A percentile compares a stretch with the other conserved stretches of the same genome.
These are phyloP conservation scores for Trametes cinnabarina DNA, from an alignment of 768 basidiomycete genomes.

Conservation along the genomic window DNA sequence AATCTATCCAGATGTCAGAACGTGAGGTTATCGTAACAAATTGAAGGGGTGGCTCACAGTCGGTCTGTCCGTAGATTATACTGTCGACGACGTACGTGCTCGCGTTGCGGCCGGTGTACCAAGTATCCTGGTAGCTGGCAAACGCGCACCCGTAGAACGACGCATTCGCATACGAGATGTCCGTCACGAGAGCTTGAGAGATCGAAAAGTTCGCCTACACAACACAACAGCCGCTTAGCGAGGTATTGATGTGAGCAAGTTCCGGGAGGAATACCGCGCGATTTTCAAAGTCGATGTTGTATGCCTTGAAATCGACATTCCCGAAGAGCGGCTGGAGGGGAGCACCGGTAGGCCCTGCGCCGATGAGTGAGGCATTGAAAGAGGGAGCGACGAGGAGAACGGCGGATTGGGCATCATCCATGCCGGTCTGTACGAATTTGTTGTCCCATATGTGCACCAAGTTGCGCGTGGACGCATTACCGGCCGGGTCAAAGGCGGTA, in stretches of 20 bases:
- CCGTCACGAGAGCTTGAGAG: slow-evolving; percentile 60
- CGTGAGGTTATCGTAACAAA: neutral
- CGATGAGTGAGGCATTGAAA: slow-evolving; percentile 55
- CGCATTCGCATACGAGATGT: slow-evolving; percentile 63
- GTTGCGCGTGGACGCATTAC: slow-evolving; percentile 44
- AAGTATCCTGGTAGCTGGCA: slow-evolving; percentile 63
- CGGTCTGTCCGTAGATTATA: slow-evolving; percentile 60
- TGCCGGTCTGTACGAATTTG: slow-evolving; percentile 39
- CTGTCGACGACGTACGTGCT: slow-evolving; percentile 62
- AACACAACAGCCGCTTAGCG: neutral
- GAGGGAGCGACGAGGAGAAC: slow-evolving; percentile 58
- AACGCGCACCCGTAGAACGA: slow-evolving; percentile 66
- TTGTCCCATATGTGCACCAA: slow-evolving; percentile 56
- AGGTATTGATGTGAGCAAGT: too few relatives aligned
- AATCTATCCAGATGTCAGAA: slow-evolving; percentile 34
- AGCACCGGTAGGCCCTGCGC: slow-evolving; percentile 58
- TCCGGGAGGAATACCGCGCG: slow-evolving; percentile 43
- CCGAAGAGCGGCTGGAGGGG: slow-evolving; percentile 52
- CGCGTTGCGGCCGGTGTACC: slow-evolving; percentile 58
- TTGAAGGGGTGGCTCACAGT: slow-evolving; percentile 42
- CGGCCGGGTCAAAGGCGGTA: slow-evolving; percentile 37
- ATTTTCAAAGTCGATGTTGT: slow-evolving; percentile 68
- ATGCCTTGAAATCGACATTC: slow-evolving; percentile 56
- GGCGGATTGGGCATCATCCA: slow-evolving; percentile 58
- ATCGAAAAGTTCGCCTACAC: slow-evolving; percentile 53